These are phyloP conservation scores for Colletotrichum sp. DNA, from an alignment of 2,329 filamentous ascomycete species.

Conservation along the genomic window DNA sequence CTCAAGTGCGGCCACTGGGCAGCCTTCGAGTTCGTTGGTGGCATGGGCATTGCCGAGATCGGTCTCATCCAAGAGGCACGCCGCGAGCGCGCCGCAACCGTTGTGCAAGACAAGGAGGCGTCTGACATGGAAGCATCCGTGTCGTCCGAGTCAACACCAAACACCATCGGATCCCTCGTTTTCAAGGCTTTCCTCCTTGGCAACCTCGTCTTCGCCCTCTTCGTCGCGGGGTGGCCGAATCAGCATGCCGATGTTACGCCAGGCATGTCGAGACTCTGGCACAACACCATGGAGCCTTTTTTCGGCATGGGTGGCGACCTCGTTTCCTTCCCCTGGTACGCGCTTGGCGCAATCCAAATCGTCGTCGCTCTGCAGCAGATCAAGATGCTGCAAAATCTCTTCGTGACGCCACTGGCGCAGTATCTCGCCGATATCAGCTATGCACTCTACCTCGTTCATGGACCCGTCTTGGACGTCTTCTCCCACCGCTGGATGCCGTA, in stretches of 20 bases:
- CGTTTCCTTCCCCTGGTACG: constrained; percentile 39
- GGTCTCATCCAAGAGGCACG: constrained; percentile 38
- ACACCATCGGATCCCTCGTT: constrained; percentile 9
- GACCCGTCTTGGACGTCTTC: constrained; percentile 48
- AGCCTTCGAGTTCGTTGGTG: constrained; percentile 50
- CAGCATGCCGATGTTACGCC: constrained; percentile 35
- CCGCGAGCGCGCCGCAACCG: not conserved
- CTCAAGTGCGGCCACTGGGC: constrained; percentile 45
- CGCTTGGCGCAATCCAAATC: constrained; percentile 38
- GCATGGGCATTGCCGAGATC: constrained; percentile 50
- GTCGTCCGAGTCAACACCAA: not conserved
- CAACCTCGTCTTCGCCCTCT: constrained; percentile 34
- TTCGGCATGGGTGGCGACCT: constrained; percentile 33
- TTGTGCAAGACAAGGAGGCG: constrained; percentile 20
- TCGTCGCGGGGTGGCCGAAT: constrained; percentile 47
- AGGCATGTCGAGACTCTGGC: constrained; percentile 35
- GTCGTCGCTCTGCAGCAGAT: constrained; percentile 35
- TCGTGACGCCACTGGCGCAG: constrained; percentile 53
- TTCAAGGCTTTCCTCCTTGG: constrained; percentile 27
- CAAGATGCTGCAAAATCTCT: constrained; percentile 34
- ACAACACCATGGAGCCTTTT: constrained; percentile 37
- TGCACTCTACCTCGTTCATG: constrained; percentile 64
- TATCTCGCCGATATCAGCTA: constrained; percentile 64
- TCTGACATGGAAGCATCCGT: constrained; percentile 7
- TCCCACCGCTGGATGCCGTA: constrained; percentile 25